Base-by-base conservation (phyloP, 768 basidiomycete genomes). In the Mycena sanguinolenta region DNA sequence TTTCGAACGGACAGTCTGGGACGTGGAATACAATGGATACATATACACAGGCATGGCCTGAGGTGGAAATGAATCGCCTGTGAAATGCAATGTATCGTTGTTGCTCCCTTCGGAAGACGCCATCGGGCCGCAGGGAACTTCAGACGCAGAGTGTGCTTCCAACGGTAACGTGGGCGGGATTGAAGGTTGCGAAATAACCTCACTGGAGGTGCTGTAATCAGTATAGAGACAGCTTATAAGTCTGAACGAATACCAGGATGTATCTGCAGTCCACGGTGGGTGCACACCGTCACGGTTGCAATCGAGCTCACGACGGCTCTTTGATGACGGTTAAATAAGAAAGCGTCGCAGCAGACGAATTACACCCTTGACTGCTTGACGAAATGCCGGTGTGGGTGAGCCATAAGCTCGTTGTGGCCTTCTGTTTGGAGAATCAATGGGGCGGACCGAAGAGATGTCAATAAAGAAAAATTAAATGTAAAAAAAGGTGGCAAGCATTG, bases 21-120 rank as follows among this genome's bases (percentile, higher is more conserved):
- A 61, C 8, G 42, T 25, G 44, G 86, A 82, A 63, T 89, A 83
- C 81, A 91, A 90, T 57, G 90, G 89, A 79, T 91, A 93, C 85
- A 92, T 90, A 78, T 91, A 91, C 86, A 90, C 87, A 39, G 86
- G 88, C 80, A 89, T 82, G 74, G 27, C 85, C 84, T 78, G 87
- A 86, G 69, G 17, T 19, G 25, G 36, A 13, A 82, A 77, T 76
- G 81, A 80, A 78, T 80, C 80, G 73, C 65, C 73, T 50, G 75
- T 79, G 39, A 78, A 75, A 77, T 83, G 80, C 63, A 80, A 82
- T 54, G 77, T 74, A 75, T 60, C 77, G 75, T 78, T 78, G 69
- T n/a, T 39, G 30, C 76, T 77, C 73, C 80, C 81, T 76, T 73
- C 77, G 69, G 77, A 72, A 67, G 79, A 78, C 60, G 78, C 78